Percentiles rank a stretch among this genome's conserved stretches.
phyloP scores from a whole-genome alignment of 495 filamentous ascomycete species.

The Lentithecium fluviatile region DNA sequence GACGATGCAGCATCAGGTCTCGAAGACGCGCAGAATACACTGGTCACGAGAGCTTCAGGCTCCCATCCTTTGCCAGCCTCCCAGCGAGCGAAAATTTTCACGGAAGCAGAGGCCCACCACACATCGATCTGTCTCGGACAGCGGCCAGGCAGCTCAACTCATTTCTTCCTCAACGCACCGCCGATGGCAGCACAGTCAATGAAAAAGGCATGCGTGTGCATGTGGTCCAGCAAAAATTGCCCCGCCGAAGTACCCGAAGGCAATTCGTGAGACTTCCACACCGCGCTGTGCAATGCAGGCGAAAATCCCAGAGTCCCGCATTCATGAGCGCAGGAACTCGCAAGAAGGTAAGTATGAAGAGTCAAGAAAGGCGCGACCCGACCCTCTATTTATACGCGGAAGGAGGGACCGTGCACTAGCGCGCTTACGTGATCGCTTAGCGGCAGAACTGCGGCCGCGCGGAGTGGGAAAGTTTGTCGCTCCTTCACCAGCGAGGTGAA shows the following conservation, averaged over 20 bases:
- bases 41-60: too few species aligned
- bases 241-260: slow-evolving; percentile 67
- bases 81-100: too few species aligned
- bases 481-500: too few species aligned
- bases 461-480: too few species aligned
- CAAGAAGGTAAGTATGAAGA: too few species aligned
- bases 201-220: slow-evolving; percentile 46
- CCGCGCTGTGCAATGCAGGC: slow-evolving; percentile 78
- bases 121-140: neutral
- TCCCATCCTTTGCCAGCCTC: too few species aligned
- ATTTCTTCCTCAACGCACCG: slow-evolving; percentile 47
- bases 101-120: neutral
- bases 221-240: slow-evolving; percentile 66
- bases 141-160: neutral
- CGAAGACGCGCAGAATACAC: too few species aligned
- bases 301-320: slow-evolving; percentile 59
- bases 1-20: too few species aligned
- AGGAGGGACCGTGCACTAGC: too few species aligned
- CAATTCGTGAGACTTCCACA: slow-evolving; percentile 61
- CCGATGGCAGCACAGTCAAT: slow-evolving; percentile 50
- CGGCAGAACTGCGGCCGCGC: too few species aligned
- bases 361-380: too few species aligned
- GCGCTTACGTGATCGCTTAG: slow-evolving; percentile 26
- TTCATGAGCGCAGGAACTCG: slow-evolving; percentile 56
- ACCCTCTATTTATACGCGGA: too few species aligned